Percentiles rank a stretch among this genome's conserved stretches.
Evolutionary conservation across 495 filamentous ascomycete species (phyloP).

Genomic region (Thozetella sp.): DNA sequence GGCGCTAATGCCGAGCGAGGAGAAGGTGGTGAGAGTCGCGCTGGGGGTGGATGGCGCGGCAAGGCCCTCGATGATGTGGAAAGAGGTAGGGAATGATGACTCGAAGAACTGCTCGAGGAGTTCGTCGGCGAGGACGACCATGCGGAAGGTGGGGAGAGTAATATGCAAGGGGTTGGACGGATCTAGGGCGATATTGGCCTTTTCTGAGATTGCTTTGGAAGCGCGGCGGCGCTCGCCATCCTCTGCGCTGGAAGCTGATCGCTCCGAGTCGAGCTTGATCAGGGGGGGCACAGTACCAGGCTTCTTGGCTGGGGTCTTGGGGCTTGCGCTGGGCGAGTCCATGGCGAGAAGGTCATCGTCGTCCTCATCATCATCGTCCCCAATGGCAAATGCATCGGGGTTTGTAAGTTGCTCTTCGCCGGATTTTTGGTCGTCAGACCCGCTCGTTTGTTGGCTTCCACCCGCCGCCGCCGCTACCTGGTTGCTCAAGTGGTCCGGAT

Average conservation of each 20-base stretch:
- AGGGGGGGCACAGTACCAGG: slow-evolving; percentile 18
- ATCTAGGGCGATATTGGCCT: slow-evolving; percentile 87
- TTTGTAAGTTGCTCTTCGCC: slow-evolving; percentile 36
- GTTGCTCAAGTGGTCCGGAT: slow-evolving; percentile 78
- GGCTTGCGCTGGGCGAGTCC: slow-evolving; percentile 37
- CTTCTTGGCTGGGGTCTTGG: slow-evolving; percentile 30
- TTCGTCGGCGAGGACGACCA: slow-evolving; percentile 97
- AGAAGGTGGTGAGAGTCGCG: slow-evolving; percentile 71
- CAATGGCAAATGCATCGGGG: slow-evolving; percentile 69
- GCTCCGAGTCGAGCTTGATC: slow-evolving; percentile 19
- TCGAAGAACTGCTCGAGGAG: slow-evolving; percentile 96
- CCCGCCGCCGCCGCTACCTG: slow-evolving; percentile 30
- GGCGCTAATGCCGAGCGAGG: slow-evolving; percentile 60
- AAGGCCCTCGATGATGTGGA: slow-evolving; percentile 54
- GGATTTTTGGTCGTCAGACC: slow-evolving; percentile 21
- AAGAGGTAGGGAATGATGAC: slow-evolving; percentile 69
- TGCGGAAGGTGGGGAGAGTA: slow-evolving; percentile 96
- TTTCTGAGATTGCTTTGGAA: slow-evolving; percentile 56
- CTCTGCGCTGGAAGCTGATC: slow-evolving; percentile 3
- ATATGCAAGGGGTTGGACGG: slow-evolving; percentile 92
- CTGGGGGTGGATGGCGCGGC: slow-evolving; percentile 14
- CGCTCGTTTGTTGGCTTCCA: neutral
- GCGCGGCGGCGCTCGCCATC: slow-evolving; percentile 31
- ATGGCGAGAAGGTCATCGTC: slow-evolving; percentile 69
- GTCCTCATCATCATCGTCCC: slow-evolving; percentile 67